Conservation (phyloP, 352 stramenopile species). For the Phytophthora capsici region DNA sequence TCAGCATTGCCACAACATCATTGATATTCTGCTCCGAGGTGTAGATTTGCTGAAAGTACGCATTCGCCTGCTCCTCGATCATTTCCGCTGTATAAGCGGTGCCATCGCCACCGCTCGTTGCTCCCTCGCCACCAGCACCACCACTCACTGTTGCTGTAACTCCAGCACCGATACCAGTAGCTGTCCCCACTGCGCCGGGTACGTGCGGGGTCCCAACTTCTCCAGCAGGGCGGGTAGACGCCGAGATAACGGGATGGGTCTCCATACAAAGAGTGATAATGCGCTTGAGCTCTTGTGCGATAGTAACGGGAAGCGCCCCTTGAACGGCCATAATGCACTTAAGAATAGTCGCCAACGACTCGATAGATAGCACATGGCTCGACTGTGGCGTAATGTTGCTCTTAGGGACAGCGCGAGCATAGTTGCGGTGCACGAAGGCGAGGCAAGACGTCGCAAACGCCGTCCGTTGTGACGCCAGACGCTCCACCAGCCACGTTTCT, state of each 20-base stretch:
- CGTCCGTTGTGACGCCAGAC: conserved; percentile 76
- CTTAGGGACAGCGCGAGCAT: conserved; percentile 83
- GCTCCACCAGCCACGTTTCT: conserved; percentile 85
- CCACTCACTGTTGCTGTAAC: conserved; percentile 8
- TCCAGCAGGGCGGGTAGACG: conserved; percentile 56
- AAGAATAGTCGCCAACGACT: conserved; percentile 83
- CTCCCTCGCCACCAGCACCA: conserved; percentile 25
- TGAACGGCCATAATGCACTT: conserved; percentile 87
- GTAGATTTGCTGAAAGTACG: conserved; percentile 99
- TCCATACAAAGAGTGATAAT: conserved; percentile 87
- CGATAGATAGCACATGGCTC: conserved; percentile 81
- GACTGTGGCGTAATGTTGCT: conserved; percentile 81
- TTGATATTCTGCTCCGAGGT: conserved; percentile 98
- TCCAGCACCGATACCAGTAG: conserved; percentile 20
- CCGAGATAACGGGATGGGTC: conserved; percentile 79
- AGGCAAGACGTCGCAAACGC: conserved; percentile 87
- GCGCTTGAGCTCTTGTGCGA: conserved; percentile 82
- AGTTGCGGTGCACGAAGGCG: conserved; percentile 88
- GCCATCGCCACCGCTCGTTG: conserved; percentile 32
- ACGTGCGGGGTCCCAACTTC: conserved; percentile 38
- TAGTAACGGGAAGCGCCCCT: conserved; percentile 64
- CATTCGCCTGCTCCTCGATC: conserved; percentile 98
- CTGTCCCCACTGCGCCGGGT: conserved; percentile 8
- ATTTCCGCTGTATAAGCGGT: conserved; percentile 91
- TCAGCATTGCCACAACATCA: conserved; percentile 98